phyloP scores from a whole-genome alignment of 768 basidiomycete genomes.

The Galerina marginata region DNA sequence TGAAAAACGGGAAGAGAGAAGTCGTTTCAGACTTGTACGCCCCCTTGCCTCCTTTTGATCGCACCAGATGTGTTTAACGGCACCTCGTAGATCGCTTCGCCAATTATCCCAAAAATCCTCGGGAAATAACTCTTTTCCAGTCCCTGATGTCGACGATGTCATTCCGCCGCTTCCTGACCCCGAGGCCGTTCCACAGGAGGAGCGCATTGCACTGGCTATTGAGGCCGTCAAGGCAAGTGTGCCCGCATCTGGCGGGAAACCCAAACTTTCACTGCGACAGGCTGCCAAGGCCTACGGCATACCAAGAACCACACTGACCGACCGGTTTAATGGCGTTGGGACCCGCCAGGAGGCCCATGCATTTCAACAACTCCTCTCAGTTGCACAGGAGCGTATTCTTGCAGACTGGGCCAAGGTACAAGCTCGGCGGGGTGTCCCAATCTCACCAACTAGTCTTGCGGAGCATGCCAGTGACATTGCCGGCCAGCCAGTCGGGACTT shows the following conservation, averaged over 20 bases:
- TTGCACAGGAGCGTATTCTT: conserved; percentile 25
- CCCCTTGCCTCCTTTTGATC: no score
- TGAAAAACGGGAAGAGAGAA: not conserved
- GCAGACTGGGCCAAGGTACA: conserved; percentile 28
- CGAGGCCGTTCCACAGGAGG: no score
- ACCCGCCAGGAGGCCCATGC: not conserved
- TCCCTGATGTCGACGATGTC: no score
- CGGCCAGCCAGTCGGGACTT: conserved; percentile 18
- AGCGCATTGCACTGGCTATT: not conserved
- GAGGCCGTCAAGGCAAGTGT: not conserved
- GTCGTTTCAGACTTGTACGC: not conserved
- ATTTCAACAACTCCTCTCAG: not conserved
- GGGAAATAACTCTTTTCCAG: no score
- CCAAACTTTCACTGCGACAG: not conserved
- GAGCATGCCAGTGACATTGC: conserved; percentile 24
- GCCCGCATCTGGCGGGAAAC: not conserved
- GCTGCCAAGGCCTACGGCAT: no score
- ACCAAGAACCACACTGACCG: no score
- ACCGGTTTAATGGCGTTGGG: not conserved
- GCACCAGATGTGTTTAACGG: no score
- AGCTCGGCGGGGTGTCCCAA: conserved; percentile 27
- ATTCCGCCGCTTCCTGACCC: no score
- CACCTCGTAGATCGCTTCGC: no score
- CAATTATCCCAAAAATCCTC: no score
- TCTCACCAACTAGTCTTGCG: conserved; percentile 16